These are phyloP conservation scores for Diaporthe sp. DNA, from an alignment of 2,329 filamentous ascomycete genomes.

Conservation along the genomic window DNA sequence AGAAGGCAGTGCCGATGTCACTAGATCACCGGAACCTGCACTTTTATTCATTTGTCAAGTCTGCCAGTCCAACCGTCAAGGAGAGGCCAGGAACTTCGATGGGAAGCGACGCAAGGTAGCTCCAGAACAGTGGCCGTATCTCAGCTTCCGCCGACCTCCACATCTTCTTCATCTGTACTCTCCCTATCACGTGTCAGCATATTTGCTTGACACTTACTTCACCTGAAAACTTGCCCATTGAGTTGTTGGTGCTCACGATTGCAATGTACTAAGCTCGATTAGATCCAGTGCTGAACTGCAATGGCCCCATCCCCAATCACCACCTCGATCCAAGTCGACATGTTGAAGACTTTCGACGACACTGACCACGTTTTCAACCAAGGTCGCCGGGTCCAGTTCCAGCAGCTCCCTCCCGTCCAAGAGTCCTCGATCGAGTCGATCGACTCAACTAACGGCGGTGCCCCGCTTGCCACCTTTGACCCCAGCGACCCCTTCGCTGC, in stretches of 20 bases:
- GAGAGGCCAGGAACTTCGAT: too few relatives aligned
- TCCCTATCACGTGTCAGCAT: neutral
- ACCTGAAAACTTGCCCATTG: neutral
- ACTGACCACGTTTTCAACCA: neutral
- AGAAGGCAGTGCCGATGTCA: neutral
- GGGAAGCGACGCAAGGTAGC: neutral
- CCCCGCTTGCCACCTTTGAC: neutral
- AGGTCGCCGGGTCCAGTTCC: neutral
- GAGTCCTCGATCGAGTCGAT: constrained; percentile 22
- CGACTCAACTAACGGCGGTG: constrained; percentile 28
- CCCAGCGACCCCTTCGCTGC: constrained; percentile 10
- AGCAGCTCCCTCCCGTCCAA: neutral
- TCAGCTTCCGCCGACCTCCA: neutral
- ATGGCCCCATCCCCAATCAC: neutral
- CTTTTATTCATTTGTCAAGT: neutral
- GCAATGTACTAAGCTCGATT: neutral
- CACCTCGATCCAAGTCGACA: neutral
- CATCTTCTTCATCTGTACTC: neutral
- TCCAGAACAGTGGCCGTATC: neutral
- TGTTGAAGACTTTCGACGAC: neutral
- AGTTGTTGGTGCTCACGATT: neutral
- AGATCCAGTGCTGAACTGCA: neutral
- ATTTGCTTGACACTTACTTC: neutral
- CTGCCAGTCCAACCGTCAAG: neutral
- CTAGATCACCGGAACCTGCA: neutral